Evolutionary conservation across 257 asterid species (phyloP).

Genomic region (Asclepias syriaca): DNA sequence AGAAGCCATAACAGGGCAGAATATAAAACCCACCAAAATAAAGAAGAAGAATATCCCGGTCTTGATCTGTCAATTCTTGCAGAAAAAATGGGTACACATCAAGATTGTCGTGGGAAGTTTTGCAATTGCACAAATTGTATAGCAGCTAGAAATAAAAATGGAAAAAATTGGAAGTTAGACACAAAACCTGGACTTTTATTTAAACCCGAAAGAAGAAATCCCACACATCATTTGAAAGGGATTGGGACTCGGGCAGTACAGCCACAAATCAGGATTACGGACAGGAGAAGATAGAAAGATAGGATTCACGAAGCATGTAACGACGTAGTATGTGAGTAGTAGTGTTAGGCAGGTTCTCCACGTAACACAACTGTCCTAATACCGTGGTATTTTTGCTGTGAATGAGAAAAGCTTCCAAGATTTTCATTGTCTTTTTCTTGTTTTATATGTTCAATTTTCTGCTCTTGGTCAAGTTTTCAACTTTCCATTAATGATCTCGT

Average conservation of each 20-base stretch:
- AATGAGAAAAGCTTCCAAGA: no score
- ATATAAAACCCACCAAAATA: conserved; percentile 3
- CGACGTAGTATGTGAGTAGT: no score
- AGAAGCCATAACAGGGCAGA: conserved; percentile 22
- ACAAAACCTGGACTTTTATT: neutral
- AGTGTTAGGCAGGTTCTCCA: no score
- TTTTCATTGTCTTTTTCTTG: no score
- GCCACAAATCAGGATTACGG: conserved; percentile 2
- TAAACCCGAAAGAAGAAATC: no score
- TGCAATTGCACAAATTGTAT: neutral
- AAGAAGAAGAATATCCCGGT: neutral
- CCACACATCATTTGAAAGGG: neutral
- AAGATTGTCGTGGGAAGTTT: neutral
- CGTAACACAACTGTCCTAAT: neutral
- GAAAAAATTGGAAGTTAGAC: neutral
- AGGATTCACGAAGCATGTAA: neutral
- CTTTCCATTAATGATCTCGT: no score
- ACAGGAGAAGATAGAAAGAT: neutral
- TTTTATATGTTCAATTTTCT: no score
- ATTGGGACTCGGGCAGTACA: neutral
- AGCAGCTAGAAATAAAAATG: neutral
- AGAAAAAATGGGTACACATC: neutral
- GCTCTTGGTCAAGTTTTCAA: no score
- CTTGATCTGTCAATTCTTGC: neutral
- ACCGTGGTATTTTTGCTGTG: no score